phyloP scores from a whole-genome alignment of 768 basidiomycete genomes.

The Mycena galericulata region DNA sequence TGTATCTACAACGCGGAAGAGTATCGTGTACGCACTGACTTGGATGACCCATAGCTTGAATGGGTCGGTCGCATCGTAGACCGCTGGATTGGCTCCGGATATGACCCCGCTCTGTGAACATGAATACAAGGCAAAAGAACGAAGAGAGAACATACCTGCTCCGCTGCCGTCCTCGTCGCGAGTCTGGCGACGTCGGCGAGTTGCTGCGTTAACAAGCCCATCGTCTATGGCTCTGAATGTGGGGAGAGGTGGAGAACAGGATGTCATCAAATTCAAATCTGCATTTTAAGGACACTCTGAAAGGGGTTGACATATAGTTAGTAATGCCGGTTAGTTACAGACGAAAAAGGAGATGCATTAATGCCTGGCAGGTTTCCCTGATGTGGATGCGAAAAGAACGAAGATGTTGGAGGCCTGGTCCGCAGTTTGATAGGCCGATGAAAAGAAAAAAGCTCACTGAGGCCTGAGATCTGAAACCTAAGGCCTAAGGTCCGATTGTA shows the following conservation, averaged over 20 bases:
- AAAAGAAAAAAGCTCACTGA: too few species aligned
- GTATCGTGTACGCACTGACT: constrained; percentile 59
- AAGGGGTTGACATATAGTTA: too few species aligned
- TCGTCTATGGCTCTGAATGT: too few species aligned
- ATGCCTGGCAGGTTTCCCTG: too few species aligned
- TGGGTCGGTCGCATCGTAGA: constrained; percentile 74
- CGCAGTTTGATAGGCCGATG: too few species aligned
- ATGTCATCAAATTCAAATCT: not conserved
- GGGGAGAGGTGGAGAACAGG: not conserved
- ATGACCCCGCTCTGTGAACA: constrained; percentile 76
- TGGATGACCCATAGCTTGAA: constrained; percentile 83
- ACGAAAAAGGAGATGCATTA: too few species aligned
- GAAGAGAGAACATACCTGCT: constrained; percentile 52
- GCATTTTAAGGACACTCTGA: not conserved
- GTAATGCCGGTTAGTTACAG: too few species aligned
- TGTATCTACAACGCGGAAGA: not conserved
- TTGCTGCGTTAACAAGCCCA: constrained; percentile 62
- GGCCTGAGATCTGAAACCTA: too few species aligned
- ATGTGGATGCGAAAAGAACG: too few species aligned
- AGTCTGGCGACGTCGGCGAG: constrained; percentile 47
- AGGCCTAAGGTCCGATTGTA: too few species aligned
- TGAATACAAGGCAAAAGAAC: not conserved
- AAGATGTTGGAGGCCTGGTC: too few species aligned
- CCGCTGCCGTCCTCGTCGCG: constrained; percentile 60
- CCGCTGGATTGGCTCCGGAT: constrained; percentile 77